phyloP scores from a whole-genome alignment of 106 monocot species.

The Xerophyta viscosa region DNA sequence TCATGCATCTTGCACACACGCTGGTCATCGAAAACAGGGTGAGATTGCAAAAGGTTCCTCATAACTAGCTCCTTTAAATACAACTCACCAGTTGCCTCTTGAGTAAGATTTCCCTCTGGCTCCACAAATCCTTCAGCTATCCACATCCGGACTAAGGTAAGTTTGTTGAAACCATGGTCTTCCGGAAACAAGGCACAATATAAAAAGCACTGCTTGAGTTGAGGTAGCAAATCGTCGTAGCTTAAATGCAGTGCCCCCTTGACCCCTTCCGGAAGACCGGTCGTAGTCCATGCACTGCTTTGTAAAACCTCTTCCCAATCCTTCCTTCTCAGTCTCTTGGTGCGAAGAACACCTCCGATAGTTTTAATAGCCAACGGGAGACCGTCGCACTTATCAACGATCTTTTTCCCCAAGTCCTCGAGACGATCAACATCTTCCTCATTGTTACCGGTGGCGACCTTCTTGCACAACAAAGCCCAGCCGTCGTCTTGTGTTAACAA shows the following conservation, averaged over 20 bases:
- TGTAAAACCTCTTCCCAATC: constrained; percentile 15
- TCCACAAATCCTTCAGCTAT: constrained; percentile 25
- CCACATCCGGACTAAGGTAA: constrained; percentile 10
- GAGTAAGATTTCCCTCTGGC: background rate
- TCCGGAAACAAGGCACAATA: constrained; percentile 25
- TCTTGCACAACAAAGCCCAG: background rate
- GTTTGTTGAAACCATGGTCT: background rate
- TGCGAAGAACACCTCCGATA: constrained; percentile 7
- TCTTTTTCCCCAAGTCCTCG: background rate
- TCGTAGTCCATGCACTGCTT: constrained; percentile 15
- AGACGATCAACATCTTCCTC: background rate
- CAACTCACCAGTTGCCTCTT: constrained; percentile 14
- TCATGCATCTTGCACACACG: constrained; percentile 25
- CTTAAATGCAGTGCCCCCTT: constrained; percentile 17
- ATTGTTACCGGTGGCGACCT: background rate
- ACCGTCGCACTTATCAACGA: constrained; percentile 3
- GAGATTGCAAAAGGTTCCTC: constrained; percentile 22
- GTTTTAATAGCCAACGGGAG: constrained; percentile 20
- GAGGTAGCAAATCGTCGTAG: constrained; percentile 20
- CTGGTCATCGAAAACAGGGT: background rate
- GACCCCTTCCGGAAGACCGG: constrained; percentile 1
- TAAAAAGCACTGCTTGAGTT: constrained; percentile 34
- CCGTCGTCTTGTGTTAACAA: constrained; percentile 13
- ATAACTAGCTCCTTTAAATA: constrained; percentile 19
- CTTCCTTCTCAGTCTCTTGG: background rate